A percentile compares a stretch with the other conserved stretches of the same genome.
Conservation (phyloP, 306 rosid species). For the Dalbergia oliveri region DNA sequence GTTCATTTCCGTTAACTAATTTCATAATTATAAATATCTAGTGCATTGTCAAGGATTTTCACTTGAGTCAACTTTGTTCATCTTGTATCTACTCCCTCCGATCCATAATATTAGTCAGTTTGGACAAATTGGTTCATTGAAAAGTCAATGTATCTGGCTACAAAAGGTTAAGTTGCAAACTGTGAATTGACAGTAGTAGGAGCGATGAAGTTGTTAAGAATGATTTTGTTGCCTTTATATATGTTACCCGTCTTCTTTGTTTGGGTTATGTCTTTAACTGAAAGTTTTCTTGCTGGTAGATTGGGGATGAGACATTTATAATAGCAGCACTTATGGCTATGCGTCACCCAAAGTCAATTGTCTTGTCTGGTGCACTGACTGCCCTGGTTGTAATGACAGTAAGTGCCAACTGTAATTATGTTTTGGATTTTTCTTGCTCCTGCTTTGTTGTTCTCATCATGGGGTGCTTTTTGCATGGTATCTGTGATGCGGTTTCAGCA, state of each 20-base stretch:
- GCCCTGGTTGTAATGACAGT: conserved; percentile 97
- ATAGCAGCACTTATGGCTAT: conserved; percentile 99
- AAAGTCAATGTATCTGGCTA: neutral
- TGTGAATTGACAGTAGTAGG: conserved; percentile 3
- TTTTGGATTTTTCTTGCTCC: neutral
- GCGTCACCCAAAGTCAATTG: conserved; percentile 99
- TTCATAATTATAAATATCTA: neutral
- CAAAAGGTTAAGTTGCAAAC: conserved; percentile 16
- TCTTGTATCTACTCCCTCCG: neutral
- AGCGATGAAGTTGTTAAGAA: conserved; percentile 21
- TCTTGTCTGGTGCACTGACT: conserved; percentile 88
- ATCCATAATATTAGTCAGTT: too few species aligned
- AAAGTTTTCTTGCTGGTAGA: conserved; percentile 64
- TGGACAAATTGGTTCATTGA: too few species aligned
- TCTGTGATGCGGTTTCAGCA: conserved; percentile 39
- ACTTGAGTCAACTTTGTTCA: conserved; percentile 32
- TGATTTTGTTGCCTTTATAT: conserved; percentile 33
- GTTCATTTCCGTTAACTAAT: neutral
- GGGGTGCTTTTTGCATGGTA: conserved; percentile 41
- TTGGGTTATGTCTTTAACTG: conserved; percentile 40
- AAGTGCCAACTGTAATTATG: conserved; percentile 35
- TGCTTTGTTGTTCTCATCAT: conserved; percentile 37
- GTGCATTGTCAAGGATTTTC: conserved; percentile 22
- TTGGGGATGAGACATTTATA: conserved; percentile 98
- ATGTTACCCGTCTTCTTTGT: conserved; percentile 26